Base-by-base conservation (phyloP, 1,284 basidiomycete species). In the Tilletia caries region DNA sequence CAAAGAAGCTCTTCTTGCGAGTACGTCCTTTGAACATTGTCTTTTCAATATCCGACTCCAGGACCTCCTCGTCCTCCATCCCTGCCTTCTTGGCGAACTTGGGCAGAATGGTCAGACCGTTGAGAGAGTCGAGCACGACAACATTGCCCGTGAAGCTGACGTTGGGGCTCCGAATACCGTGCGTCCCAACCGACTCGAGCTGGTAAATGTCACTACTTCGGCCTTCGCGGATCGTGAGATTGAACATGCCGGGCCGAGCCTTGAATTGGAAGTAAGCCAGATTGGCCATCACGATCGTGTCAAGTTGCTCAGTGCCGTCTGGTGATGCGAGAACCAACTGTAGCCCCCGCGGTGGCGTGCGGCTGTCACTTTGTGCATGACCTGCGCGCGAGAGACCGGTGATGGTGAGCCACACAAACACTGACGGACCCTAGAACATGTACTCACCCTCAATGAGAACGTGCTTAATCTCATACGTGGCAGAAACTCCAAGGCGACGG, bases 181-280 rank as follows among this genome's bases (percentile, higher is more conserved):
- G 88, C 0, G 73, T 75, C 3, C 84, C 83, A 1, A 90, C 90
- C 82, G 91, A 94, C 78, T 91, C 89, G 77, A 97, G 86, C 71
- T 86, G 85, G 83, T 89, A 98, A 25, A 98, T 88, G 41, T 94
- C 90, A 50, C 87, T 86, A 3, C 93, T 93, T 4, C 90, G 86
- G 0, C 94, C 94, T 13, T 89, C 87, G 2, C 95, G 88, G 68
- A 98, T 93, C 67, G 90, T 88, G 1, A 98, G 86, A 64, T 87
- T 85, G 86, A 92, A 96, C 0, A 92, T 89, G 1, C 95, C 95
- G 0, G 95, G 95, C 65, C 88, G 90, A 1, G 92, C 91, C 80
- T 93, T 93, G 86, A 98, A 94, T 83, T 98, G 96, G 73, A 97
- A 86, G 84, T 98, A 98, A 2, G 95, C 96, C 10, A 98, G 85